Evolutionary conservation across 805 yeast genomes (phyloP).

Genomic region (Kazachstania viticola): DNA sequence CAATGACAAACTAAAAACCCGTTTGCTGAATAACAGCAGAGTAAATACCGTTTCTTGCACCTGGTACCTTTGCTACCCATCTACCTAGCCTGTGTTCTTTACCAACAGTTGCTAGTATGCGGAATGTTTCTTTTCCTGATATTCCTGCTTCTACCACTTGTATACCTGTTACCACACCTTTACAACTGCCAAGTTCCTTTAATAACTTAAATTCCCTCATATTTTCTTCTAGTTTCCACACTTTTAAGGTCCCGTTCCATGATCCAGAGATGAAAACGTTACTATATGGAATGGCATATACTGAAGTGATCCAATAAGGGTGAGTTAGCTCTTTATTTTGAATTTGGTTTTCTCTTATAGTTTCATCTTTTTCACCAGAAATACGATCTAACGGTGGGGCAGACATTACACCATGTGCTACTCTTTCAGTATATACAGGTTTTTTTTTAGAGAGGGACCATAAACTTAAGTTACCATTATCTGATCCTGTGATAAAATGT

Average conservation of each 20-base stretch:
- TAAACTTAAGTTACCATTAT: slow-evolving; percentile 78
- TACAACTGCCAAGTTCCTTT: slow-evolving; percentile 46
- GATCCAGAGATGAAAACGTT: slow-evolving; percentile 84
- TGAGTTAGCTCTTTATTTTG: slow-evolving; percentile 42
- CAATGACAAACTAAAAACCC: slow-evolving; percentile 12
- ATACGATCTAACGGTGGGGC: slow-evolving; percentile 38
- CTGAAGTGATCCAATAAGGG: slow-evolving; percentile 79
- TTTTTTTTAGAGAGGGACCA: slow-evolving; percentile 91
- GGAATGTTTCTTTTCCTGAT: slow-evolving; percentile 38
- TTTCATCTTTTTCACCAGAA: slow-evolving; percentile 37
- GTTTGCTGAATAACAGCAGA: slow-evolving; percentile 38
- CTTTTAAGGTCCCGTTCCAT: slow-evolving; percentile 62
- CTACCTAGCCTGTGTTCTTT: slow-evolving; percentile 87
- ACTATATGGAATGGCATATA: slow-evolving; percentile 74
- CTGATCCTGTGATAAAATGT: slow-evolving; percentile 89
- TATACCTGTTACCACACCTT: slow-evolving; percentile 61
- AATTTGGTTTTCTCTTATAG: slow-evolving; percentile 35
- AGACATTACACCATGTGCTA: slow-evolving; percentile 67
- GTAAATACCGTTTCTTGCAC: slow-evolving; percentile 65
- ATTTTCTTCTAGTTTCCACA: slow-evolving; percentile 67
- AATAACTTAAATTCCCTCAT: slow-evolving; percentile 48
- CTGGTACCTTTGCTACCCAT: slow-evolving; percentile 55
- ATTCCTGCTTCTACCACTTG: slow-evolving; percentile 44
- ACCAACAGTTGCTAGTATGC: slow-evolving; percentile 55
- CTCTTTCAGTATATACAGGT: slow-evolving; percentile 57